These are phyloP conservation scores for Coemansia aciculifera DNA, from an alignment of 192 early-diverging fungal species.

Conservation along the genomic window DNA sequence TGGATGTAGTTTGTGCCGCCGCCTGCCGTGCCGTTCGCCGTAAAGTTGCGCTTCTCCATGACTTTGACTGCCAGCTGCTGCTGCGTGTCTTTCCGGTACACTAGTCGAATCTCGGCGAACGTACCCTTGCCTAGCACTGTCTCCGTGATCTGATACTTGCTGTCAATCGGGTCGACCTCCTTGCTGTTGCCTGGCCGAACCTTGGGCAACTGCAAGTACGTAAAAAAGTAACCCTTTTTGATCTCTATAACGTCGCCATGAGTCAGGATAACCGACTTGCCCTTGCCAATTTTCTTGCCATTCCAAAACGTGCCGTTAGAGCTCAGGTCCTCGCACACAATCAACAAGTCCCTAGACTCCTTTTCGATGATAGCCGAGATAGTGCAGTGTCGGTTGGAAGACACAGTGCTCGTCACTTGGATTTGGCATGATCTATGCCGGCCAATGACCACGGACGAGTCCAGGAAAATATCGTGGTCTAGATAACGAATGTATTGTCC, in stretches of 20 bases:
- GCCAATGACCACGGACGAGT: constrained; percentile 47
- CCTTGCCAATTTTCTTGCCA: constrained; percentile 56
- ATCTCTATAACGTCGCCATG: constrained; percentile 64
- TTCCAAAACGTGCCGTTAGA: constrained; percentile 66
- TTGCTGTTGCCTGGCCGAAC: constrained; percentile 1
- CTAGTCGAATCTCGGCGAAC: constrained; percentile 77
- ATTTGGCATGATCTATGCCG: constrained; percentile 55
- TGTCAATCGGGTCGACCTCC: constrained; percentile 16
- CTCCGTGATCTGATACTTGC: constrained; percentile 55
- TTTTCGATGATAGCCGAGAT: constrained; percentile 40
- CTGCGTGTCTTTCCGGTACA: constrained; percentile 63
- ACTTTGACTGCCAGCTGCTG: constrained; percentile 82
- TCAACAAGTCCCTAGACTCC: constrained; percentile 31
- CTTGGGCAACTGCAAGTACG: constrained; percentile 39
- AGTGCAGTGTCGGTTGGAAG: constrained; percentile 58
- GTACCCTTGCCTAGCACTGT: constrained; percentile 59
- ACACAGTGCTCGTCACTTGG: constrained; percentile 45
- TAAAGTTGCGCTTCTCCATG: constrained; percentile 73
- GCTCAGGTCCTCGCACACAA: constrained; percentile 59
- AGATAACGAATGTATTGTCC: constrained; percentile 7
- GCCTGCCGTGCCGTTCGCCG: constrained; percentile 62
- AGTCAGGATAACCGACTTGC: constrained; percentile 56
- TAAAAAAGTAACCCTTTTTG: constrained; percentile 54
- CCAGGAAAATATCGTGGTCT: constrained; percentile 51
- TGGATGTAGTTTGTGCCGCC: constrained; percentile 75